phyloP scores from a whole-genome alignment of 345 rosid species.

The Camelina neglecta region DNA sequence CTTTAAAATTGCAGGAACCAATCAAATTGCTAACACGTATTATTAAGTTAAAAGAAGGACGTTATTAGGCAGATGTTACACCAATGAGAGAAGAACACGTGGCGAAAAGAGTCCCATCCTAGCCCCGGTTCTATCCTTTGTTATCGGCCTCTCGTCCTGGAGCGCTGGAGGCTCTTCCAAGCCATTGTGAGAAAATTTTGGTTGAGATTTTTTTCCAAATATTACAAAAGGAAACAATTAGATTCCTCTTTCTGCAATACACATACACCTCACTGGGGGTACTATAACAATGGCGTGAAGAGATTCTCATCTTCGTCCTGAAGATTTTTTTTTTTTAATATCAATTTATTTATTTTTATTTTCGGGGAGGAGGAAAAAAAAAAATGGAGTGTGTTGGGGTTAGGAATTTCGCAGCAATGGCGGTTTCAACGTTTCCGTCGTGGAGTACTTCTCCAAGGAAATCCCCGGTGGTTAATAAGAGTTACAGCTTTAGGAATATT shows the following conservation, averaged over 20 bases:
- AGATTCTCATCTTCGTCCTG: constrained; percentile 8
- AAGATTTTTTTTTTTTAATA: neutral
- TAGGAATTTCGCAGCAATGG: constrained; percentile 66
- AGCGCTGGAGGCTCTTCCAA: constrained; percentile 23
- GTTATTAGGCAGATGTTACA: neutral
- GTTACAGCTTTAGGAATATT: constrained; percentile 27
- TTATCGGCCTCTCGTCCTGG: constrained; percentile 44
- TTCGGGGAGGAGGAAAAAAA: neutral
- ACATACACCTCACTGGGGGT: neutral
- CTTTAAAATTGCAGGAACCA: too few species aligned
- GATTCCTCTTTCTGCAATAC: constrained; percentile 6
- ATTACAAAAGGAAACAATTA: neutral
- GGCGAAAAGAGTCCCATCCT: neutral
- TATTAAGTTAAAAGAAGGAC: neutral
- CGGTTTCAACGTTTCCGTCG: constrained; percentile 51
- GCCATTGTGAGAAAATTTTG: neutral
- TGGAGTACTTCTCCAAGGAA: constrained; percentile 40
- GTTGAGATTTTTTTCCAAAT: neutral
- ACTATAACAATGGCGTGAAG: constrained; percentile 36
- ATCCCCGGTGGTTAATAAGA: constrained; percentile 39
- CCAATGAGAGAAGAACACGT: constrained; percentile 37
- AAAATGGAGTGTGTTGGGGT: constrained; percentile 77
- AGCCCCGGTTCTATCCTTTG: constrained; percentile 35
- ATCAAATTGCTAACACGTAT: constrained; percentile 9
- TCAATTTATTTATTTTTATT: neutral